Conservation (phyloP, 2,329 filamentous ascomycete species). For the Geosmithia flava region DNA sequence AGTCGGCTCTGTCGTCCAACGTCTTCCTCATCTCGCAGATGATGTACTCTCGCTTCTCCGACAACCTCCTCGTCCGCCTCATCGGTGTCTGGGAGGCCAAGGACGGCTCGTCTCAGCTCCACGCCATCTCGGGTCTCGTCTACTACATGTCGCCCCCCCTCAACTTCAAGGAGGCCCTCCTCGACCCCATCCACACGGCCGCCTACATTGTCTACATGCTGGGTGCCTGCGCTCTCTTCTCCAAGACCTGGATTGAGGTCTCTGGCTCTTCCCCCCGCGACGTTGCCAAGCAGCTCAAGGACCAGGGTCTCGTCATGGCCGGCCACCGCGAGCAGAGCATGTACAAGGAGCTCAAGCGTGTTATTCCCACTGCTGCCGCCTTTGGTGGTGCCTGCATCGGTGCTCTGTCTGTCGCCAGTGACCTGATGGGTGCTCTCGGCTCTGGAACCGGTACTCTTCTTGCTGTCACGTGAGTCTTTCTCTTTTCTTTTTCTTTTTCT, state of each 20-base stretch:
- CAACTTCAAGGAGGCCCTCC: constrained; percentile 92
- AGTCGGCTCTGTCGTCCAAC: constrained; percentile 97
- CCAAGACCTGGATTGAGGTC: constrained; percentile 99
- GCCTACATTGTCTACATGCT: constrained; percentile 98
- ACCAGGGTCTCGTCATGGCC: constrained; percentile 98
- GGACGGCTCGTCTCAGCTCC: constrained; percentile 91
- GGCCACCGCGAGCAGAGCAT: constrained; percentile 99
- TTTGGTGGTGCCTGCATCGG: constrained; percentile 99
- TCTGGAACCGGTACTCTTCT: constrained; percentile 96
- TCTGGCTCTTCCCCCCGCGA: constrained; percentile 95
- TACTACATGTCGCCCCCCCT: constrained; percentile 99
- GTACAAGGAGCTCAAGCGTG: constrained; percentile 99
- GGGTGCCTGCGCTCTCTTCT: constrained; percentile 93
- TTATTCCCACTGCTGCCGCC: constrained; percentile 94
- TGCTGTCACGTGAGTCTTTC: constrained; percentile 79
- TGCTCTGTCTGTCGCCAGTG: constrained; percentile 87
- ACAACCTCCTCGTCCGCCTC: constrained; percentile 95
- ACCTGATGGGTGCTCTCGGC: constrained; percentile 89
- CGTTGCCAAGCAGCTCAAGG: constrained; percentile 99
- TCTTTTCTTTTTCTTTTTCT: neutral
- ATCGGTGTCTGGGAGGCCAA: constrained; percentile 98
- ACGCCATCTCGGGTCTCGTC: constrained; percentile 82
- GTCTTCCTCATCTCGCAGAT: constrained; percentile 99
- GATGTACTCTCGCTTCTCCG: constrained; percentile 97
- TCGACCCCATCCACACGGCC: constrained; percentile 93